Evolutionary conservation across 257 asterid genomes (phyloP).

Genomic region (Galeopsis tetrahit): DNA sequence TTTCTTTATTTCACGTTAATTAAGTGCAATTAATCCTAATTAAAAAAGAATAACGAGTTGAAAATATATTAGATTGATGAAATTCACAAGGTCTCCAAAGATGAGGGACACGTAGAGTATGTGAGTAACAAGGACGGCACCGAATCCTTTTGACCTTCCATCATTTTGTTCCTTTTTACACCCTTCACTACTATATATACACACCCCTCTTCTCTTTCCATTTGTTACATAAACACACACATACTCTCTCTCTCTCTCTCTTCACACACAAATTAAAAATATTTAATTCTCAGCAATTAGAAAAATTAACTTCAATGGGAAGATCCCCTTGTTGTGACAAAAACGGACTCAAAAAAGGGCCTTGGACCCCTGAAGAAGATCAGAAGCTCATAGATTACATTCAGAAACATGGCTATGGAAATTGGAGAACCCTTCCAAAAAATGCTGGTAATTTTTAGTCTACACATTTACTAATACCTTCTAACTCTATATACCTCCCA

Average conservation of each 20-base stretch:
- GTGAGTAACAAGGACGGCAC: conserved; percentile 78
- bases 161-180: conserved; percentile 24
- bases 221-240: conserved; percentile 1
- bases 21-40: no score
- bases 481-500: not conserved
- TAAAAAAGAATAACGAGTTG: not conserved
- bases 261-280: not conserved
- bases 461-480: not conserved
- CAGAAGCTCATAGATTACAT: conserved; percentile 72
- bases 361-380: conserved; percentile 90
- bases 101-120: conserved; percentile 75
- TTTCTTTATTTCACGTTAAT: no score
- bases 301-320: conserved; percentile 47
- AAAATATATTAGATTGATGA: conserved; percentile 8
- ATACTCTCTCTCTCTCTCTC: not conserved
- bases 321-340: conserved; percentile 85
- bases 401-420: conserved; percentile 69
- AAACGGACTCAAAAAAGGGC: conserved; percentile 83
- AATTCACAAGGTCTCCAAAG: conserved; percentile 38
- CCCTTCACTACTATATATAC: conserved; percentile 15
- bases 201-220: not conserved
- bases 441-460: conserved; percentile 65
- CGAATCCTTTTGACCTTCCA: conserved; percentile 42
- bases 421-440: conserved; percentile 84
- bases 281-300: not conserved